Percentiles rank a stretch among this genome's conserved stretches.
Evolutionary conservation across 2,329 filamentous ascomycete genomes (phyloP).

Genomic region (Grosmannia penicillata): DNA sequence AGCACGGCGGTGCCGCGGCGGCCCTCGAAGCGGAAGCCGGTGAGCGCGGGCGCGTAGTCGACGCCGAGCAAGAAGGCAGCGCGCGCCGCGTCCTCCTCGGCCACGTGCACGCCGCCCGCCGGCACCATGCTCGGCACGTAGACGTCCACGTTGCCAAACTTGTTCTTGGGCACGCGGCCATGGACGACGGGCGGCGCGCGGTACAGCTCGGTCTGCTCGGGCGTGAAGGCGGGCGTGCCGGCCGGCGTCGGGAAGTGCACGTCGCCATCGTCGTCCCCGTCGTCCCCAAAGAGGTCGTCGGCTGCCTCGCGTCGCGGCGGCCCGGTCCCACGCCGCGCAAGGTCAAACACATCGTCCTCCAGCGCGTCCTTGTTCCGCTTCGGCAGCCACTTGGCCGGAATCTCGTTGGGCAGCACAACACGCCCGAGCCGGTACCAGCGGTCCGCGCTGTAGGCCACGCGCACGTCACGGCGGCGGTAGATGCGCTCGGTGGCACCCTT

Average conservation of each 20-base stretch:
- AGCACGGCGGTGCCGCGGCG: conserved; percentile 74
- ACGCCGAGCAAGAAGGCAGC: conserved; percentile 65
- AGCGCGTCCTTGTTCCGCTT: conserved; percentile 18
- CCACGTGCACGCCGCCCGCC: conserved; percentile 59
- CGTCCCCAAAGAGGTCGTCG: conserved; percentile 13
- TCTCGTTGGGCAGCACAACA: conserved; percentile 62
- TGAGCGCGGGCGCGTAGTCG: conserved; percentile 81
- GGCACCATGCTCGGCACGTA: conserved; percentile 91
- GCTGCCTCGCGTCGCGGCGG: no score
- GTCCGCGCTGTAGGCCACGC: conserved; percentile 61
- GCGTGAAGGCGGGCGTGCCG: conserved; percentile 42
- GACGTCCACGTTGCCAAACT: conserved; percentile 85
- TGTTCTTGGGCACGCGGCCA: conserved; percentile 74
- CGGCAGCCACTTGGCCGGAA: conserved; percentile 63
- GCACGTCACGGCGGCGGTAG: conserved; percentile 70
- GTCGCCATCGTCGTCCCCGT: conserved; percentile 14
- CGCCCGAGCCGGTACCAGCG: conserved; percentile 85
- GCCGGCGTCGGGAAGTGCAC: conserved; percentile 18
- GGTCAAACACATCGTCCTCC: no score
- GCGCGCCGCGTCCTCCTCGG: conserved; percentile 41
- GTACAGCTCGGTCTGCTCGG: conserved; percentile 58
- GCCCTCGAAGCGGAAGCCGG: conserved; percentile 77
- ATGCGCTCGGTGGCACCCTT: conserved; percentile 54
- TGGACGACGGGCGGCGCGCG: conserved; percentile 58
- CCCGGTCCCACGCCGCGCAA: no score